These are phyloP conservation scores for Pogostemon cablin DNA, from an alignment of 257 asterid species.

Conservation along the genomic window DNA sequence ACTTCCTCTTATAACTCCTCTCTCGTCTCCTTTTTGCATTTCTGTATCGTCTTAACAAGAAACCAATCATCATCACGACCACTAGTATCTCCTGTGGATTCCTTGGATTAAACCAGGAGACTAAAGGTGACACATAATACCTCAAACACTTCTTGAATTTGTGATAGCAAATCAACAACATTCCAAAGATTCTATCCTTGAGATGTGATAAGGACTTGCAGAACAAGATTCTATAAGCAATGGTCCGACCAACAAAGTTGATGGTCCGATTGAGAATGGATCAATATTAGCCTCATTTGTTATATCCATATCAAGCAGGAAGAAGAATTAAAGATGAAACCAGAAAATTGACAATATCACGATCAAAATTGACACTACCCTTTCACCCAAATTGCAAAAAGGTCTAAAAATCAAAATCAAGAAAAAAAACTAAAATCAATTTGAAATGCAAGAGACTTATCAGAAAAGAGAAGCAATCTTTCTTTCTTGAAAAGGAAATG, in stretches of 20 bases:
- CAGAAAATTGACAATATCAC: background rate
- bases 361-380: conserved; percentile 22
- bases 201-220: conserved; percentile 74
- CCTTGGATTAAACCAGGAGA: conserved; percentile 80
- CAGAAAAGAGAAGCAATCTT: background rate
- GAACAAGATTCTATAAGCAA: conserved; percentile 74
- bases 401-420: conserved; percentile 22
- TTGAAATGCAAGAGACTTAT: background rate
- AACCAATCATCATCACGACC: conserved; percentile 60
- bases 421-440: background rate
- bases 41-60: conserved; percentile 66
- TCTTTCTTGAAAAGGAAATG: background rate
- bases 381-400: conserved; percentile 28
- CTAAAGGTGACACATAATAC: conserved; percentile 44
- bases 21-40: conserved; percentile 69
- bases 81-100: conserved; percentile 83
- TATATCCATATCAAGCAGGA: conserved; percentile 56
- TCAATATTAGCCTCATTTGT: conserved; percentile 87
- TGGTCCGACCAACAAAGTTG: conserved; percentile 70
- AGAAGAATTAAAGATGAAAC: background rate
- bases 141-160: conserved; percentile 40
- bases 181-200: conserved; percentile 47
- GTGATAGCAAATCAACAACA: conserved; percentile 32
- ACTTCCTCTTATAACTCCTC: conserved; percentile 77
- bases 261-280: conserved; percentile 81